phyloP scores from a whole-genome alignment of 176 grass and related monocot species.

The Oryza longistaminata region DNA sequence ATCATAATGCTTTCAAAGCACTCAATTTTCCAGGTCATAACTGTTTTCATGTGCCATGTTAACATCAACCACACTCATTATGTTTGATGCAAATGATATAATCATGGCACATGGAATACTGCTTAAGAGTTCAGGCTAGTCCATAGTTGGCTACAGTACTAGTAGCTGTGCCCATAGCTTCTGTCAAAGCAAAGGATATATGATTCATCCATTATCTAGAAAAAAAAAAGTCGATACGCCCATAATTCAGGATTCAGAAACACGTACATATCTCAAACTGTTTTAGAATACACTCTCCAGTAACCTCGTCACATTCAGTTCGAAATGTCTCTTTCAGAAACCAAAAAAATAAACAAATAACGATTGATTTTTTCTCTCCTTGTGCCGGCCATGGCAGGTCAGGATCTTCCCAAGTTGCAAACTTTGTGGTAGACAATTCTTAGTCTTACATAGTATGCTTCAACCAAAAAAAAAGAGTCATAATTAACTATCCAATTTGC shows the following conservation, averaged over 20 bases:
- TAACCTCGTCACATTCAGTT: neutral
- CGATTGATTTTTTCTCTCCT: neutral
- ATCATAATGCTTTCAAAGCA: constrained; percentile 26
- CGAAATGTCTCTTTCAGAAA: neutral
- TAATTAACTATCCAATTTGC: constrained; percentile 9
- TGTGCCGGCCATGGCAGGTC: neutral
- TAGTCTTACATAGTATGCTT: neutral
- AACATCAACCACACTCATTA: constrained; percentile 7
- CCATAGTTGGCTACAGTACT: neutral
- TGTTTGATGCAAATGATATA: constrained; percentile 32
- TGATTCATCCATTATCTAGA: too few relatives aligned
- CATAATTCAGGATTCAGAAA: neutral
- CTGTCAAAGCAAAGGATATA: too few relatives aligned
- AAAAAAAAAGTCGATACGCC: neutral
- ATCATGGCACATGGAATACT: constrained; percentile 28
- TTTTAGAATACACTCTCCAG: neutral
- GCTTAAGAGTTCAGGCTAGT: constrained; percentile 20
- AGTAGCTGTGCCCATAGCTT: too few relatives aligned
- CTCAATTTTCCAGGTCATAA: constrained; percentile 7
- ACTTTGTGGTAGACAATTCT: neutral
- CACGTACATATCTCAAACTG: neutral
- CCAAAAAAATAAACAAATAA: neutral
- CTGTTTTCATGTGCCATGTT: constrained; percentile 20
- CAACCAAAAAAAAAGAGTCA: neutral
- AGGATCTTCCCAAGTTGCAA: neutral